These are phyloP conservation scores for Theobroma grandiflorum DNA, from an alignment of 441 rosid genomes.

Conservation along the genomic window DNA sequence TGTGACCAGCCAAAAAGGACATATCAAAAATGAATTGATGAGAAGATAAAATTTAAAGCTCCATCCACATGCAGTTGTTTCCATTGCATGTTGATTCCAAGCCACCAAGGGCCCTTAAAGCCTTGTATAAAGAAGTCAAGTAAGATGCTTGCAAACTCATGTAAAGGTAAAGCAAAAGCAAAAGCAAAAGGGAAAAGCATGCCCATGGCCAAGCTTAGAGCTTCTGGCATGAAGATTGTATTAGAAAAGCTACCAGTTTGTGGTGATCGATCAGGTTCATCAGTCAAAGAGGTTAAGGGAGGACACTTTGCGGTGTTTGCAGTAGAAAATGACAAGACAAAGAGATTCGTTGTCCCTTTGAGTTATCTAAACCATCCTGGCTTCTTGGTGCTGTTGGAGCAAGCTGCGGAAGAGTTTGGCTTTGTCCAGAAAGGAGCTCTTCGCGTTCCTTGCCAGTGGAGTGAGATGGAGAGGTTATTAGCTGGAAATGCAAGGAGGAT, in stretches of 20 bases:
- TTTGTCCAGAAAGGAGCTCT: conserved; percentile 12
- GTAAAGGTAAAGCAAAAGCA: too few relatives aligned
- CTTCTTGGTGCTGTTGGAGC: conserved; percentile 20
- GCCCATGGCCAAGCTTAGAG: too few relatives aligned
- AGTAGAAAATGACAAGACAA: conserved; percentile 1
- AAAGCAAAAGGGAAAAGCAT: too few relatives aligned
- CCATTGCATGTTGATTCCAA: too few relatives aligned
- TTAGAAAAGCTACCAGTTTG: conserved; percentile 1
- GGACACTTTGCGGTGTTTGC: conserved; percentile 20
- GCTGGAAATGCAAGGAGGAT: neutral
- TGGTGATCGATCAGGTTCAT: neutral
- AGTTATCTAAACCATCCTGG: conserved; percentile 9
- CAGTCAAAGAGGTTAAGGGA: neutral
- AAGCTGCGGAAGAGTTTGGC: conserved; percentile 20
- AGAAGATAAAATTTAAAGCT: too few relatives aligned
- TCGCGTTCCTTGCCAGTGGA: conserved; percentile 16
- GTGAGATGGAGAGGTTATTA: conserved; percentile 21
- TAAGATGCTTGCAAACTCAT: too few relatives aligned
- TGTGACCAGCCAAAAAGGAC: too few relatives aligned
- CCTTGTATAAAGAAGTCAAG: too few relatives aligned
- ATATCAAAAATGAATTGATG: too few relatives aligned
- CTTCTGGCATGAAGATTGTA: neutral
- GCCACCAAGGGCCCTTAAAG: too few relatives aligned
- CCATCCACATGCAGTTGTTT: too few relatives aligned
- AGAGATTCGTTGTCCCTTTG: conserved; percentile 23